Evolutionary conservation across 257 asterid species (phyloP), one percentile per base, ranked within the genome.

Genomic region (Penstemon barbatus): DNA sequence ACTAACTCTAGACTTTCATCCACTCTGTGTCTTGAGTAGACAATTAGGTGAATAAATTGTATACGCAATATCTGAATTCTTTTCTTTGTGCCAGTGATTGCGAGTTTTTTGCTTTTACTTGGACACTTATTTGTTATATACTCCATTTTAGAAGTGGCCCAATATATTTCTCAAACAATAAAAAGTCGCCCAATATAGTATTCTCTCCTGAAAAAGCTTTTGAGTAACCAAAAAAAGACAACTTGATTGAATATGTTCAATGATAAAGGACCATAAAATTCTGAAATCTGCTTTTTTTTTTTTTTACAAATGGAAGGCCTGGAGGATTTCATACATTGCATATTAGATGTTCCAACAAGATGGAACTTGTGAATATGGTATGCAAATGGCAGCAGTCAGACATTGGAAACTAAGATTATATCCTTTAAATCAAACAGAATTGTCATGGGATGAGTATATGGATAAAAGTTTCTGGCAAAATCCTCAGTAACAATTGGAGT

Each of bases 1-100:
- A 68, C 50, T 72, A 33, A 61, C 68, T 60, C 39, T 65, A 46
- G 64, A 61, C 36, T 65, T 38, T 63, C 69, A 57, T 38, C 11
- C 45, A 36, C 63, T 68, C 66, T 64, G 37, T 62, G 58, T 61
- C 56, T 52, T 53, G 69, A 44, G 45, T 48, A 41, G 61, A 57
- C 39, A 65, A 53, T 65, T 63, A 7, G n/a, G n/a, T 43, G 51
- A 46, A 13, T 59, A 50, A 44, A 46, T 61, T 74, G 73, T 58
- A 18, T 25, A 25, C 39, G 37, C 7, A 45, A 36, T 49, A 58
- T 72, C 11, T 37, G 15, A 42, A 64, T 62, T 44, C 15, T 8
- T 38, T 11, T 38, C 46, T 5, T 64, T 69, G 43, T 7, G 19
- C 39, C 33, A 51, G 7, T 60, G 50, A 37, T 63, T 57, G 60